These are phyloP conservation scores for Aspergillus pseudoterreus DNA, from an alignment of 2,329 filamentous ascomycete species.

Conservation along the genomic window DNA sequence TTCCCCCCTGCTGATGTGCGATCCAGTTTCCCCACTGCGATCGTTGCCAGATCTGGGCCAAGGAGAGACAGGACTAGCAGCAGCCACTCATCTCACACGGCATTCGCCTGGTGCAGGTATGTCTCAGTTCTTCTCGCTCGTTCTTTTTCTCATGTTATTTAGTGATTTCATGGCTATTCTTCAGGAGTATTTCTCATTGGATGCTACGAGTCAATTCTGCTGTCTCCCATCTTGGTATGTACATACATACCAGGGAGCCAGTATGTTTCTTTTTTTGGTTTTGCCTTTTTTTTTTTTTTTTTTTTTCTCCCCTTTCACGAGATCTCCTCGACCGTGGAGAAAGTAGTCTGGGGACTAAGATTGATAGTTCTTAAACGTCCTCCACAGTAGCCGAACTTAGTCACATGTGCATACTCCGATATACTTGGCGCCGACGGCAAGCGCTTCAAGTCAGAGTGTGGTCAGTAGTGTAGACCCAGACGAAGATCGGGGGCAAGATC, in stretches of 20 bases:
- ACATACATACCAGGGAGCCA: neutral
- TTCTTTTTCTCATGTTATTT: neutral
- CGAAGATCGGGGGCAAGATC: neutral
- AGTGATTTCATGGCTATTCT: neutral
- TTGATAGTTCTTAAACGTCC: neutral
- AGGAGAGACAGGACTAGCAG: conserved; percentile 6
- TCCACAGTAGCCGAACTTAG: neutral
- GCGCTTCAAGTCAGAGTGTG: neutral
- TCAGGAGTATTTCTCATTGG: neutral
- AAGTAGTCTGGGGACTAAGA: neutral
- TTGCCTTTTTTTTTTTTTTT: neutral
- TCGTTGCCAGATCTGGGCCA: conserved; percentile 21
- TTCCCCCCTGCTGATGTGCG: conserved; percentile 15
- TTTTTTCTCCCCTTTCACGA: neutral
- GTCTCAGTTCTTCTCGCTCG: neutral
- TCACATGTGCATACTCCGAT: neutral
- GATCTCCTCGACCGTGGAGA: neutral
- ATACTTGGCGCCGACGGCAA: neutral
- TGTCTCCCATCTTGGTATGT: neutral
- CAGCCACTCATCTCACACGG: neutral
- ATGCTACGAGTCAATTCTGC: neutral
- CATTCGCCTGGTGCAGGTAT: neutral
- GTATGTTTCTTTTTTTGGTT: neutral
- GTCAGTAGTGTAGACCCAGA: neutral
- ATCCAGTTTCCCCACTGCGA: conserved; percentile 20